Conservation (phyloP, 306 rosid species). For the Prunus mongolica region DNA sequence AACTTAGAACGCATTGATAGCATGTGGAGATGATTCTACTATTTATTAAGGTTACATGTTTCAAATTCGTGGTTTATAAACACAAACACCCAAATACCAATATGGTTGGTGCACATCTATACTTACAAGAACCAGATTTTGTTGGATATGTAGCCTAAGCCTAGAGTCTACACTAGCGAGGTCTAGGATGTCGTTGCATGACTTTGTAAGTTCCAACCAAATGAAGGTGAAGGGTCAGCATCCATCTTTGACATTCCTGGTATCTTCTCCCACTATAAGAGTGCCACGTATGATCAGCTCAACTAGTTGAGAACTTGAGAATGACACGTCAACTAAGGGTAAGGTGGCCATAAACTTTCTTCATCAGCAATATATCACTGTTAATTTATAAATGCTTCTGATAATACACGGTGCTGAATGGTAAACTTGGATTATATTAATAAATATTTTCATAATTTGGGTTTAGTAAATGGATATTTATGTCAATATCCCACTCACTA, state of each 20-base stretch:
- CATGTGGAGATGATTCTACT: no score
- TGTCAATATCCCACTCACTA: no score
- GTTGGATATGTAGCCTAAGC: background rate
- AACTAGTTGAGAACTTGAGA: constrained; percentile 14
- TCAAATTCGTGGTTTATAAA: no score
- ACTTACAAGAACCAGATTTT: background rate
- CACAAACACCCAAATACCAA: no score
- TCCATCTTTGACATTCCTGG: constrained; percentile 28
- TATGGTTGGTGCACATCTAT: background rate
- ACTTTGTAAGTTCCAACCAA: constrained; percentile 24
- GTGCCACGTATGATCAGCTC: constrained; percentile 15
- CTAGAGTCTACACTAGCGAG: background rate
- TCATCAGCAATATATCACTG: background rate
- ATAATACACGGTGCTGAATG: no score
- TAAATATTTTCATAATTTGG: no score
- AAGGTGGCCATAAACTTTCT: constrained; percentile 20
- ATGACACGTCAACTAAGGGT: constrained; percentile 50
- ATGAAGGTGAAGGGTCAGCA: constrained; percentile 42
- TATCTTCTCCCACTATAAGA: constrained; percentile 15
- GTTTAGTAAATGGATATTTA: no score
- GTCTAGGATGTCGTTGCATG: constrained; percentile 23
- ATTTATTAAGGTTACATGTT: no score
- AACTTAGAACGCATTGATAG: no score
- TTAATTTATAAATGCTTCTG: no score
- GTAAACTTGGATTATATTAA: no score